Evolutionary conservation across 1,139 yeast species (phyloP).

Genomic region (Lizanozyma gosingica): DNA sequence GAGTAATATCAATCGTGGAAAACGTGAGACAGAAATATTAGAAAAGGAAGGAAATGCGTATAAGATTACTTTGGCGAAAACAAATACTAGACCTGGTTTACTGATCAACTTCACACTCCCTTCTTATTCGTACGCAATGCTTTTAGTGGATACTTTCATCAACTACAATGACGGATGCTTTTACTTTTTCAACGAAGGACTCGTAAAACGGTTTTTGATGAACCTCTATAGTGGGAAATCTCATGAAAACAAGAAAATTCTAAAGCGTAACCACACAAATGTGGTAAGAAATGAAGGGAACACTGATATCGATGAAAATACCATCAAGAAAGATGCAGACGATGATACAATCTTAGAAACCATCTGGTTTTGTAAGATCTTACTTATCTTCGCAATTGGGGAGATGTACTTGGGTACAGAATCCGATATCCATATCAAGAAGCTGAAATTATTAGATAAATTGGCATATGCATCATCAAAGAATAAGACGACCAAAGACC

Average conservation of each 20-base stretch:
- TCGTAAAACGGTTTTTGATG: slow-evolving; percentile 57
- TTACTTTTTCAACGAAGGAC: slow-evolving; percentile 77
- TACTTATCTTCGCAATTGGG: slow-evolving; percentile 72
- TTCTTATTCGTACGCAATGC: slow-evolving; percentile 66
- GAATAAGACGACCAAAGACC: slow-evolving; percentile 3
- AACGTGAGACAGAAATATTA: slow-evolving; percentile 37
- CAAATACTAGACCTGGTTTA: slow-evolving; percentile 59
- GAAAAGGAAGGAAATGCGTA: slow-evolving; percentile 74
- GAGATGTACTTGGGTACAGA: slow-evolving; percentile 80
- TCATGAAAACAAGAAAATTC: slow-evolving; percentile 29
- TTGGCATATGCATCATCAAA: slow-evolving; percentile 6
- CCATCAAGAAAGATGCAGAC: slow-evolving; percentile 34
- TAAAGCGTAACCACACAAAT: slow-evolving; percentile 20
- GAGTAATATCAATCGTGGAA: slow-evolving; percentile 6
- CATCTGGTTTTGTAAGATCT: slow-evolving; percentile 72
- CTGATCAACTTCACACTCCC: slow-evolving; percentile 66
- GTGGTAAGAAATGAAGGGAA: slow-evolving; percentile 19
- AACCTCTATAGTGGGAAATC: slow-evolving; percentile 46
- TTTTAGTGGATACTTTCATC: slow-evolving; percentile 66
- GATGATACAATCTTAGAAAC: slow-evolving; percentile 61
- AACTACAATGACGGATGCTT: slow-evolving; percentile 80
- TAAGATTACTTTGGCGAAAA: slow-evolving; percentile 56
- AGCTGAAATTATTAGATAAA: slow-evolving; percentile 26
- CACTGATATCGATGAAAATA: slow-evolving; percentile 33
- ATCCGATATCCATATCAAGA: slow-evolving; percentile 29